Percentiles rank a stretch among this genome's conserved stretches.
Conservation (phyloP, 441 rosid species). For the Mallotus repandus region DNA sequence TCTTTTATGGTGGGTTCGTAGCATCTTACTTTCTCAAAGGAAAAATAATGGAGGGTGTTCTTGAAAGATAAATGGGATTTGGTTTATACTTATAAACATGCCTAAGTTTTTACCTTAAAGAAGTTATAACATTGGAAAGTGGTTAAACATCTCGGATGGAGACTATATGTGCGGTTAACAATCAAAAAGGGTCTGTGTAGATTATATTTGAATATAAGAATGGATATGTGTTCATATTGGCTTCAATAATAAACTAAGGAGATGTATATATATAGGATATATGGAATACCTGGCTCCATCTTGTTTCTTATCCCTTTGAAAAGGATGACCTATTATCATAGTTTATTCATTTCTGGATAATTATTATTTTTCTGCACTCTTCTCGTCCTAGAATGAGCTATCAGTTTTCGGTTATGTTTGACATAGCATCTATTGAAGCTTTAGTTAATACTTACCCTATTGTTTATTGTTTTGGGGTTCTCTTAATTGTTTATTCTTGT, state of each 20-base stretch:
- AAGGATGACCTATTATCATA: not conserved
- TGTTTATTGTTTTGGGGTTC: not conserved
- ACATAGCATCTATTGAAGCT: constrained; percentile 9
- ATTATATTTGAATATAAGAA: not conserved
- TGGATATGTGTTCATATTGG: not conserved
- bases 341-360: not conserved
- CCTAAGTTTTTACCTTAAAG: not conserved
- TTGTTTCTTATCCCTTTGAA: not conserved
- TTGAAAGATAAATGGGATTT: not conserved
- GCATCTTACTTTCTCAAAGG: constrained; percentile 6
- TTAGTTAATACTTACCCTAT: not conserved
- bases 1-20: not conserved
- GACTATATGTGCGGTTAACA: not conserved
- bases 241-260: not conserved
- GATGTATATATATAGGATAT: not conserved
- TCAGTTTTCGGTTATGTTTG: not conserved
- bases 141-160: not conserved
- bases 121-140: not conserved
- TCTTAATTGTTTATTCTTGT: not conserved
- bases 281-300: constrained; percentile 1
- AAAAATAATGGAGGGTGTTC: not conserved
- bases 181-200: not conserved
- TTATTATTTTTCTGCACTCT: not conserved
- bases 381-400: not conserved
- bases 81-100: not conserved